phyloP scores from a whole-genome alignment of 768 basidiomycete species.

The Gelatoporia subvermispora region DNA sequence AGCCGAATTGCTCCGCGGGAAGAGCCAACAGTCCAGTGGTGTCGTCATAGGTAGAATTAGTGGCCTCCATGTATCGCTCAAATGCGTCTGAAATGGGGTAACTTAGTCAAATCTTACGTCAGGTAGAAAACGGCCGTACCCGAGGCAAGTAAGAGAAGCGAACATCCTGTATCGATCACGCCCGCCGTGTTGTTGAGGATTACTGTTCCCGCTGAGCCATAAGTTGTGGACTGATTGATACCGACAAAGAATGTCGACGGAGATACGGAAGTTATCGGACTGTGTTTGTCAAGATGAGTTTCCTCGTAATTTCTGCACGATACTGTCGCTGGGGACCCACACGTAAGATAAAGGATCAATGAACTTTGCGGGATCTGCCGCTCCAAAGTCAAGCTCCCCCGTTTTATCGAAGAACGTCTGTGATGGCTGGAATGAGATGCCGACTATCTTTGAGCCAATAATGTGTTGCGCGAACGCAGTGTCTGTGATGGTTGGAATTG shows the following conservation, averaged over 20 bases:
- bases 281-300: conserved; percentile 8
- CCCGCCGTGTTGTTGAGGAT: conserved; percentile 24
- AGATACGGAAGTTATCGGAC: conserved; percentile 24
- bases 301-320: too few relatives aligned
- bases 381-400: conserved; percentile 31
- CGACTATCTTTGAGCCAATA: conserved; percentile 19
- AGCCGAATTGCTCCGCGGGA: conserved; percentile 4
- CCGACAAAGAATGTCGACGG: conserved; percentile 30
- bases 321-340: conserved; percentile 7
- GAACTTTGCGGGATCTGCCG: conserved; percentile 22
- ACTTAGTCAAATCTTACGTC: not conserved
- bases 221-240: conserved; percentile 27
- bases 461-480: conserved; percentile 24
- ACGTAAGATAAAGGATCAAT: conserved; percentile 22
- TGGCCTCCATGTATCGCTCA: conserved; percentile 12
- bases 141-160: conserved; percentile 25
- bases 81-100: conserved; percentile 10
- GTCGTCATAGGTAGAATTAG: conserved; percentile 14
- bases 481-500: conserved; percentile 28
- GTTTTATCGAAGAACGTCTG: conserved; percentile 9
- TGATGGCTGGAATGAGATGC: conserved; percentile 24
- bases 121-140: not conserved
- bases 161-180: conserved; percentile 35
- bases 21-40: conserved; percentile 13
- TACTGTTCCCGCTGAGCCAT: conserved; percentile 14